Base-by-base conservation (phyloP, 345 rosid species). In the Salix arbutifolia region DNA sequence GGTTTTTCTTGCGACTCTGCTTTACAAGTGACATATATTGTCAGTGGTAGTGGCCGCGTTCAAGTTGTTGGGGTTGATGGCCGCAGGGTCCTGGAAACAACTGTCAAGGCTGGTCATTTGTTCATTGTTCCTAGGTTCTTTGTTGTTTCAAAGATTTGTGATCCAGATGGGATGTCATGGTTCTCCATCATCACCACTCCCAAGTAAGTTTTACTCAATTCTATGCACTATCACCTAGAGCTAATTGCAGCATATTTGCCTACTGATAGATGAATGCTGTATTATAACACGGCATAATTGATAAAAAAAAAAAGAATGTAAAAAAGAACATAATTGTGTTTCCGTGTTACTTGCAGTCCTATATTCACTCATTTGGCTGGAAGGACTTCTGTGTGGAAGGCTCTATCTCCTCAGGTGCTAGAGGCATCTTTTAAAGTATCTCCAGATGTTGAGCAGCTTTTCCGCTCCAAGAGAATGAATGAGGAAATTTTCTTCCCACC, bases 1-100 rank as follows among this genome's bases (percentile, higher is more conserved):
- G 99, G 99, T 1, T 93, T 95, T 52, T 95, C 98, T 0, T 92
- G 97, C 77, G 98, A 94, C 81, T 92, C 97, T 2, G 99, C 94
- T 4, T 65, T 90, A 71, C 97, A 94, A 71, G 97, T 94, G 33
- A 94, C 97, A 18, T 91, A 91, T 64, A 84, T 94, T 78, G 89
- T 91, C 1, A 80, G 90, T 33, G 98, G 97, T 4, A 82, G 94
- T 8, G 97, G 97, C 35, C 88, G 91, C 1, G 97, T 87, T 70
- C 95, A 94, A 50, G 80, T 92, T 14, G 97, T 94, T 11, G 98
- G 97, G 3, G 82, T 88, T 0, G 90, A 91, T 35, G 97, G 95
- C 21, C 83, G 83, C 48, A 87, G 96, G 76, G 97, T 91, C 31
- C 65, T 95, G 77, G 97, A 92, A 76, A 89, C 87, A 3, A 85